A percentile compares a stretch with the other conserved stretches of the same genome.
Evolutionary conservation across 495 filamentous ascomycete genomes (phyloP).

Genomic region (Hypoxylon trugodes): DNA sequence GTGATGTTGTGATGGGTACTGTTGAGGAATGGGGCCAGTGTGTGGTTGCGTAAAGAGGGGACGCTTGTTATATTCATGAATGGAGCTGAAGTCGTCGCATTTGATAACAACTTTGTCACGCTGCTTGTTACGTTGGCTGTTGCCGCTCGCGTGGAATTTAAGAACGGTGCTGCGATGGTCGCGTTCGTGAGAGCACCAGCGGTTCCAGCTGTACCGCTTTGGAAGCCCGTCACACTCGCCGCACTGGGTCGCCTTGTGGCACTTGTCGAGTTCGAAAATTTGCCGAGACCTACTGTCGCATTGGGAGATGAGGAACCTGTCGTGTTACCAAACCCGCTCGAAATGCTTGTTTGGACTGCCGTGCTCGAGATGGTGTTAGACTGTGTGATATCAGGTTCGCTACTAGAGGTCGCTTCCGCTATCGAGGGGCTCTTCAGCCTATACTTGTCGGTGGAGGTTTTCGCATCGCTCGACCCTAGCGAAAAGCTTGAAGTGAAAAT

Average conservation of each 20-base stretch:
- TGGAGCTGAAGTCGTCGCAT: slow-evolving; percentile 5
- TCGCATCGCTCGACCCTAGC: neutral
- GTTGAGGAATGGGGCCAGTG: slow-evolving; percentile 33
- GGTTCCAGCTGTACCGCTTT: neutral
- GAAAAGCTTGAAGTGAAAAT: neutral
- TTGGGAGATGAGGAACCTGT: neutral
- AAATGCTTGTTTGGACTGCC: slow-evolving; percentile 3
- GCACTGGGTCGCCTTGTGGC: neutral
- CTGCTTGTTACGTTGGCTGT: neutral
- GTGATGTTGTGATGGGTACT: slow-evolving; percentile 38
- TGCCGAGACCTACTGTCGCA: slow-evolving; percentile 1
- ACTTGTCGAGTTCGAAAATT: slow-evolving; percentile 10
- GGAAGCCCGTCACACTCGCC: slow-evolving; percentile 4
- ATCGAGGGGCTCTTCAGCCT: slow-evolving; percentile 17
- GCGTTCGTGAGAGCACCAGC: neutral
- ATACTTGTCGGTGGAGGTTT: slow-evolving; percentile 13
- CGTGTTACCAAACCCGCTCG: slow-evolving; percentile 1
- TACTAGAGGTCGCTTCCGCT: neutral
- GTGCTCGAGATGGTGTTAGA: neutral
- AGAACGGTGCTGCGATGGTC: neutral
- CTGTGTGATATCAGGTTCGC: neutral
- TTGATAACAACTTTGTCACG: slow-evolving; percentile 9
- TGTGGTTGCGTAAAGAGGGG: neutral
- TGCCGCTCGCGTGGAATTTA: neutral
- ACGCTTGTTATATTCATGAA: slow-evolving; percentile 7